These are phyloP conservation scores for Rutstroemia sp. DNA, from an alignment of 2,329 filamentous ascomycete species.

Conservation along the genomic window DNA sequence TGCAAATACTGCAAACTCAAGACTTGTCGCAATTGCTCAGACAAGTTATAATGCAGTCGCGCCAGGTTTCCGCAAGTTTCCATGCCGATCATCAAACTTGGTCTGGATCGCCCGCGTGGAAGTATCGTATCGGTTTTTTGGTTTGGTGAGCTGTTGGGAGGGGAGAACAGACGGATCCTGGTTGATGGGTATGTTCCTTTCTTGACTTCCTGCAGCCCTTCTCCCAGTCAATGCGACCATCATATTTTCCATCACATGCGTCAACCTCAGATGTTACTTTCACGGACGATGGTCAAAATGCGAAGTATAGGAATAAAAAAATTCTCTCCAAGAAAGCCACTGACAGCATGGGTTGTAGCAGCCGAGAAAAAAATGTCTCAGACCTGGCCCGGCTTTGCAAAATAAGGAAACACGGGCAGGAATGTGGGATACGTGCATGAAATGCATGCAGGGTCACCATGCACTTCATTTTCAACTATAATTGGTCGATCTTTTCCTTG, in stretches of 20 bases:
- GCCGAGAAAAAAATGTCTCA: conserved; percentile 5
- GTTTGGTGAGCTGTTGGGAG: not conserved
- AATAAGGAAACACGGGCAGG: not conserved
- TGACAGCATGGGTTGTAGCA: conserved; percentile 2
- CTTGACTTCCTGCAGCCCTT: not conserved
- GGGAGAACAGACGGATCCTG: not conserved
- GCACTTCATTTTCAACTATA: not conserved
- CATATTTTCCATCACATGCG: not conserved
- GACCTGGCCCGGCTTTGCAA: not conserved
- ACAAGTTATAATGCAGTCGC: conserved; percentile 20
- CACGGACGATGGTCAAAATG: not conserved
- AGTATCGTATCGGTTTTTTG: not conserved
- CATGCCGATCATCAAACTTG: not conserved
- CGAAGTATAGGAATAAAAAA: not conserved
- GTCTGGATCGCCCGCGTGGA: not conserved
- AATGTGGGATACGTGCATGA: conserved; percentile 3
- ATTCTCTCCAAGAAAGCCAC: conserved; percentile 4
- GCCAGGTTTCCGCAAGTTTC: not conserved
- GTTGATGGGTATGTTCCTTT: not conserved
- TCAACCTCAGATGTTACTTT: not conserved
- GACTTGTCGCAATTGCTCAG: conserved; percentile 48
- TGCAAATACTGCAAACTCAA: conserved; percentile 63
- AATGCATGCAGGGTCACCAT: conserved; percentile 7
- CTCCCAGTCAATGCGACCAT: not conserved
- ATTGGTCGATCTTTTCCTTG: not conserved